Evolutionary conservation across 2,329 filamentous ascomycete genomes (phyloP).

Genomic region (Paradendryphiella salina): DNA sequence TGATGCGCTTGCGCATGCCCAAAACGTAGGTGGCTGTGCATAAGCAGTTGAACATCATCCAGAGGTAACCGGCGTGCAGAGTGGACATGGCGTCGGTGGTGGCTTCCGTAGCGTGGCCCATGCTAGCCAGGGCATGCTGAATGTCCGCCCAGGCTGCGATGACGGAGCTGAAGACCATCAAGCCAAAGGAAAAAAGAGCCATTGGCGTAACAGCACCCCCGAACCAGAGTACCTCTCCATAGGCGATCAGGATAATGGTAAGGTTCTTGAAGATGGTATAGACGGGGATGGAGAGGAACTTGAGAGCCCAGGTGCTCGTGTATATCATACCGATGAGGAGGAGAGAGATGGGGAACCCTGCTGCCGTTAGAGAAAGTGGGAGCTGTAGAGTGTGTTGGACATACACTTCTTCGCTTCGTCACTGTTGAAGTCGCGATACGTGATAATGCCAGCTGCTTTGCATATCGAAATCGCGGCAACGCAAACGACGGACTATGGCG

Average conservation of each 20-base stretch:
- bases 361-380: slow-evolving; percentile 14
- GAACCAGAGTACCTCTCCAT: slow-evolving; percentile 98
- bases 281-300: slow-evolving; percentile 95
- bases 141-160: slow-evolving; percentile 98
- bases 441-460: slow-evolving; percentile 81
- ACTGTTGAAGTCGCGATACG: slow-evolving; percentile 78
- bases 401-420: slow-evolving; percentile 92
- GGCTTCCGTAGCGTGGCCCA: slow-evolving; percentile 57
- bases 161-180: slow-evolving; percentile 95
- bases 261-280: slow-evolving; percentile 99
- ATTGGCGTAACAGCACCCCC: slow-evolving; percentile 87
- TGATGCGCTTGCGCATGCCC: slow-evolving; percentile 96
- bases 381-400: slow-evolving; percentile 36
- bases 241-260: slow-evolving; percentile 97
- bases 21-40: slow-evolving; percentile 89
- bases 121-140: slow-evolving; percentile 74
- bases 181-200: slow-evolving; percentile 87
- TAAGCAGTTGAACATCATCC: slow-evolving; percentile 97
- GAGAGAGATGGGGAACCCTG: slow-evolving; percentile 94
- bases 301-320: slow-evolving; percentile 91
- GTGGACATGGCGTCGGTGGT: slow-evolving; percentile 79
- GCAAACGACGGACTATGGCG: slow-evolving; percentile 78
- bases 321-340: slow-evolving; percentile 99
- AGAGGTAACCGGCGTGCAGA: slow-evolving; percentile 90
- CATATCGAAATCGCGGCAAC: slow-evolving; percentile 79